Evolutionary conservation across 768 basidiomycete genomes (phyloP).

Genomic region (Kwoniella dejecticola): DNA sequence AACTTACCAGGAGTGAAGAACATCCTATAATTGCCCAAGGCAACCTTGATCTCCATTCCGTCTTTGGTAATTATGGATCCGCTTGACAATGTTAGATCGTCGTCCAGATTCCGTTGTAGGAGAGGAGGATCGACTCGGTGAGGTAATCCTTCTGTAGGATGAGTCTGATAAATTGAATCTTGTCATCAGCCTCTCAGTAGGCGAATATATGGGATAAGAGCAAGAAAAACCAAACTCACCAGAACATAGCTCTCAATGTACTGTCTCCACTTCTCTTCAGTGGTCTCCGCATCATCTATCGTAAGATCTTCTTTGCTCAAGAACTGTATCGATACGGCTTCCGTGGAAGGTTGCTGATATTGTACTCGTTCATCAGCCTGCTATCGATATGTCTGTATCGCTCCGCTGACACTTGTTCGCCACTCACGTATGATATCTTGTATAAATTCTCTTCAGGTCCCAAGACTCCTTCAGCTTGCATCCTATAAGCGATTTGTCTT

Average conservation of each 20-base stretch:
- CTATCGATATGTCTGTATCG: background rate
- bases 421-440: conserved; percentile 58
- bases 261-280: conserved; percentile 57
- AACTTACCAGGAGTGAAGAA: conserved; percentile 53
- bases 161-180: conserved; percentile 42
- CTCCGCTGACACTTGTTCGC: background rate
- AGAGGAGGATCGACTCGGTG: conserved; percentile 57
- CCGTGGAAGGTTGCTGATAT: conserved; percentile 44
- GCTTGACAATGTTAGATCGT: conserved; percentile 18
- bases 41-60: conserved; percentile 53
- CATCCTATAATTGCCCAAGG: conserved; percentile 53
- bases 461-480: conserved; percentile 56
- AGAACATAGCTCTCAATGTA: conserved; percentile 59
- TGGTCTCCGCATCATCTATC: conserved; percentile 58
- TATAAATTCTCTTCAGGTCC: conserved; percentile 59
- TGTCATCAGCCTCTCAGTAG: no score
- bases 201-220: no score
- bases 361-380: background rate
- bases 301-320: conserved; percentile 59
- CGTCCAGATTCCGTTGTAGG: conserved; percentile 47
- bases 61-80: conserved; percentile 34
- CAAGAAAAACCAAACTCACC: no score
- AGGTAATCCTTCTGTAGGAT: conserved; percentile 58
- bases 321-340: conserved; percentile 56
- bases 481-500: conserved; percentile 58